Conservation (phyloP, 345 rosid genomes). For the Citrus australasica region DNA sequence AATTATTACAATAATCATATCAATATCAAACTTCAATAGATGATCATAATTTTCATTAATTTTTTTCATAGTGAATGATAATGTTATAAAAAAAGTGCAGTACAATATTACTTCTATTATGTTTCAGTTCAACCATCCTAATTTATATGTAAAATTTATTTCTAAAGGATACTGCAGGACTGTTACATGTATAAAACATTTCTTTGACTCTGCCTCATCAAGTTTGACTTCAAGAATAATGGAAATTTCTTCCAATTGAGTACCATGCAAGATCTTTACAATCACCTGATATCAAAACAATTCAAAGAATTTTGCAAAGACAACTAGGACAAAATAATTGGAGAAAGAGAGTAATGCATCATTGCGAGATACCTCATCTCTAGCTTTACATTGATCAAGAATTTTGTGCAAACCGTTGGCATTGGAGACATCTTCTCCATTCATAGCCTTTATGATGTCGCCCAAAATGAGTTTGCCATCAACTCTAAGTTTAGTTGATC, state of each 20-base stretch:
- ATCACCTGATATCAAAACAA: conserved; percentile 22
- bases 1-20: too few species aligned
- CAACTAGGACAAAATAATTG: neutral
- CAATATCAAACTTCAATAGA: too few species aligned
- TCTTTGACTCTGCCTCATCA: conserved; percentile 49
- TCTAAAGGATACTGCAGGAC: too few species aligned
- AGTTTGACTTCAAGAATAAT: conserved; percentile 77
- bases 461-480: conserved; percentile 85
- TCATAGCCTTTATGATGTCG: conserved; percentile 84
- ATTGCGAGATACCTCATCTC: conserved; percentile 50
- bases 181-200: too few species aligned
- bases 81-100: too few species aligned
- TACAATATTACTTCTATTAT: too few species aligned
- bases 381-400: conserved; percentile 90
- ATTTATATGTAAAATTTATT: too few species aligned
- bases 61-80: too few species aligned
- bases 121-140: too few species aligned
- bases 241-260: conserved; percentile 82
- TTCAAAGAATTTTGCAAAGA: neutral
- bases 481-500: conserved; percentile 69
- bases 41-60: too few species aligned
- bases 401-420: conserved; percentile 88
- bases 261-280: conserved; percentile 77
- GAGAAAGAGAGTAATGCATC: neutral
- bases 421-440: conserved; percentile 63